Base-by-base conservation (phyloP, 371 early-diverging fungal species). In the Mucor velutinosus region DNA sequence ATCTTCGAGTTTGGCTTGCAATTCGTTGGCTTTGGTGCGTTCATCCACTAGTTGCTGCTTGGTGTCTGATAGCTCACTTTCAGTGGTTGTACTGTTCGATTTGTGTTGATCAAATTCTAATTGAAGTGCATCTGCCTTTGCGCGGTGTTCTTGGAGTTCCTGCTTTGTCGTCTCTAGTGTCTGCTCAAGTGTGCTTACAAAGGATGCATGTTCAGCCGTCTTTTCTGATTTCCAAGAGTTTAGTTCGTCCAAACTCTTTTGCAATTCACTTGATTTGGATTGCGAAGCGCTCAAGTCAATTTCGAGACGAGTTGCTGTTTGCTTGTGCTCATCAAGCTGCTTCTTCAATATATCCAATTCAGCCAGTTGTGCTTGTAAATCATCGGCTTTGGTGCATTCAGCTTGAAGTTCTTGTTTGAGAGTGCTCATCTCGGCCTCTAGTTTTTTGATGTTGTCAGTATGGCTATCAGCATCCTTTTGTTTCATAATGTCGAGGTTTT, bases 41-140 rank as follows among this genome's bases (percentile, higher is more conserved):
- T 67, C 56, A 2, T 43, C n/a, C 1, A 29, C 58, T 1, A 65
- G 65, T 4, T 59, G 32, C 4, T 59, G 60, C 7, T 65, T 43
- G 17, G 21, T 27, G 6, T 39, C 21, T 19, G 60, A 53, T 19
- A 66, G 30, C 2, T 60, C n/a, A 2, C 7, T 8, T 29, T 55
- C 51, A n/a, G 19, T 62, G 17, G 15, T 19, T 10, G 51, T 17
- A 19, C 32, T 33, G 6, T 37, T 37, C 7, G 43, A 15, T n/a
- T 66, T 60, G 21, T 41, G 17, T 30, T 55, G 27, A 53, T 67
- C 61, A 11, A 66, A 53, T 27, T 53, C 25, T 2, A 15, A 7
- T 33, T 67, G 23, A 10, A 67, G 45, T 11, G 61, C 45, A 6
- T 25, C 32, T n/a, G 60, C 27, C 33, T 67, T 60, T 30, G 53